Conservation (phyloP, 495 filamentous ascomycete genomes). For the Rhizodiscina lignyota region DNA sequence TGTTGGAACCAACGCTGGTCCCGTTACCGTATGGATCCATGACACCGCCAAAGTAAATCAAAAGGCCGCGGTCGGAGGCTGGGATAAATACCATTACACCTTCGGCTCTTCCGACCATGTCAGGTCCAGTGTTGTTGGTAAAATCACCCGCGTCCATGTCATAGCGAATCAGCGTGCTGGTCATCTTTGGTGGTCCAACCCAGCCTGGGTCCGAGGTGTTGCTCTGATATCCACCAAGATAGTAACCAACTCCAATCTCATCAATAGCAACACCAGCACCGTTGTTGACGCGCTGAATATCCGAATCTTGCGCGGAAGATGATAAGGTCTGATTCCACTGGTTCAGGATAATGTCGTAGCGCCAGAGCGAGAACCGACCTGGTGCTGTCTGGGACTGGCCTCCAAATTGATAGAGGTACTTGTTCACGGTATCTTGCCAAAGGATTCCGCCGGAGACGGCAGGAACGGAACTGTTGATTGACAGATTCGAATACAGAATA, state of each 20-base stretch:
- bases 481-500: constrained; percentile 30
- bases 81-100: constrained; percentile 31
- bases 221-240: constrained; percentile 33
- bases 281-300: constrained; percentile 18
- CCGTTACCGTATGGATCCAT: constrained; percentile 17
- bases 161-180: constrained; percentile 26
- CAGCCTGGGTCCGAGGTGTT: constrained; percentile 27
- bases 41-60: constrained; percentile 36
- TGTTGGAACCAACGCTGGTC: constrained; percentile 12
- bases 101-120: constrained; percentile 26
- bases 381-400: constrained; percentile 29
- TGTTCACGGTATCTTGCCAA: constrained; percentile 36
- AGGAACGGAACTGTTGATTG: constrained; percentile 31
- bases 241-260: constrained; percentile 23
- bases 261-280: constrained; percentile 21
- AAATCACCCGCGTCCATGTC: constrained; percentile 25
- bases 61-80: constrained; percentile 32
- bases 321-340: constrained; percentile 26
- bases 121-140: constrained; percentile 28
- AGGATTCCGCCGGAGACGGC: constrained; percentile 27
- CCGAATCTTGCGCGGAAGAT: constrained; percentile 5
- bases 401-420: constrained; percentile 34
- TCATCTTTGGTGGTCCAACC: constrained; percentile 23
- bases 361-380: constrained; percentile 21
- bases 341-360: constrained; percentile 29